phyloP scores from a whole-genome alignment of 192 early-diverging fungal species.

The Coemansia sp. region DNA sequence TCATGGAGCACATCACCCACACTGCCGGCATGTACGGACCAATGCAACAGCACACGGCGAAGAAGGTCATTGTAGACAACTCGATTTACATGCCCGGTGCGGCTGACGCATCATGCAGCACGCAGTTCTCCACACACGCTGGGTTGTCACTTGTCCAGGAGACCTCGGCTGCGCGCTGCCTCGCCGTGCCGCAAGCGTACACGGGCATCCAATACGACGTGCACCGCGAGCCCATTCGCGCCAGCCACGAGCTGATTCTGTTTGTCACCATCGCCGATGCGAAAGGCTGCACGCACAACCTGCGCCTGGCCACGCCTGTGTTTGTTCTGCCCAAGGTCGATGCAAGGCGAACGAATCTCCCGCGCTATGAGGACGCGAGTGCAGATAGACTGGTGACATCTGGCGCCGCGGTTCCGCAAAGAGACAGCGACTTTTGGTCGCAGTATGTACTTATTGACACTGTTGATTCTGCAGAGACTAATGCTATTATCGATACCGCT shows the following conservation, averaged over 20 bases:
- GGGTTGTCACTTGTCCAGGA: slow-evolving; percentile 33
- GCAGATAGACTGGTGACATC: slow-evolving; percentile 37
- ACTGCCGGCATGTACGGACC: slow-evolving; percentile 13
- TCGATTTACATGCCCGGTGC: slow-evolving; percentile 14
- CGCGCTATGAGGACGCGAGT: slow-evolving; percentile 40
- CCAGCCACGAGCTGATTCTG: slow-evolving; percentile 39
- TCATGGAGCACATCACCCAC: slow-evolving; percentile 27
- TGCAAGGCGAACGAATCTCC: slow-evolving; percentile 26
- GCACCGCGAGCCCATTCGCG: slow-evolving; percentile 35
- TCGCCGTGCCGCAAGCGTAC: slow-evolving; percentile 41
- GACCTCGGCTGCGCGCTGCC: slow-evolving; percentile 24
- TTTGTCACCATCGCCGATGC: slow-evolving; percentile 31
- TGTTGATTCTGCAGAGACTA: not conserved
- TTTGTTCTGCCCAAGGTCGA: slow-evolving; percentile 38
- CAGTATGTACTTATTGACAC: slow-evolving; percentile 48
- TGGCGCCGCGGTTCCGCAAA: slow-evolving; percentile 7
- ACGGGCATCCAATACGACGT: slow-evolving; percentile 51
- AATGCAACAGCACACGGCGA: slow-evolving; percentile 5
- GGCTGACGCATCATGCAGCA: not conserved
- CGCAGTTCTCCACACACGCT: slow-evolving; percentile 1
- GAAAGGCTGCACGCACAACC: slow-evolving; percentile 23
- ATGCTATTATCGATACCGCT: not conserved
- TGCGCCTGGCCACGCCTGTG: slow-evolving; percentile 44
- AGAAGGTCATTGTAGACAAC: slow-evolving; percentile 24
- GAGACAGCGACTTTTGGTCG: slow-evolving; percentile 41